A percentile compares a stretch with the other conserved stretches of the same genome.
These are phyloP conservation scores for Cercospora nicotianae DNA, from an alignment of 2,329 filamentous ascomycete species.

Conservation along the genomic window DNA sequence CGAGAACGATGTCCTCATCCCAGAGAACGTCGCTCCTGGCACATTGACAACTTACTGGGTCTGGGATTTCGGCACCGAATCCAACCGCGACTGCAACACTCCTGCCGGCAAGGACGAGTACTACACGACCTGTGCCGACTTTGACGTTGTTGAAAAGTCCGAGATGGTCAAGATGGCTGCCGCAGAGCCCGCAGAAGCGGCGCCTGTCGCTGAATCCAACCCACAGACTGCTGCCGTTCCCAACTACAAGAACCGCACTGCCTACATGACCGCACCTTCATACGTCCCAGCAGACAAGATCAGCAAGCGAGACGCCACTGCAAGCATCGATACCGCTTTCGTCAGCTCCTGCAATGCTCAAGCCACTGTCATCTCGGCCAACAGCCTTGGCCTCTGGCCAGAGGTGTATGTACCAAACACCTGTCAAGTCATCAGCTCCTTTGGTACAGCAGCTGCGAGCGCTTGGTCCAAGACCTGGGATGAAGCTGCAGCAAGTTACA, in stretches of 20 bases:
- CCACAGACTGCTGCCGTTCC: conserved; percentile 43
- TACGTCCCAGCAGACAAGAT: conserved; percentile 28
- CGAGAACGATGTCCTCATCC: conserved; percentile 77
- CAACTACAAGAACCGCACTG: conserved; percentile 45
- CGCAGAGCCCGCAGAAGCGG: conserved; percentile 2
- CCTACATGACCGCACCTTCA: conserved; percentile 37
- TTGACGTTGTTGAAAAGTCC: conserved; percentile 49
- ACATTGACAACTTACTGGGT: conserved; percentile 90
- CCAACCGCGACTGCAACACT: conserved; percentile 46
- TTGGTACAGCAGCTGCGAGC: conserved; percentile 26
- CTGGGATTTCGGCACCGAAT: conserved; percentile 79
- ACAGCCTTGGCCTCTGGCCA: conserved; percentile 24
- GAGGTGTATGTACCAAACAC: conserved; percentile 29
- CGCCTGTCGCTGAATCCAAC: conserved; percentile 38
- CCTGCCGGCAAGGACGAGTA: conserved; percentile 55
- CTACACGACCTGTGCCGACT: conserved; percentile 60
- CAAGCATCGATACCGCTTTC: conserved; percentile 25
- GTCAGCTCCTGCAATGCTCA: conserved; percentile 28
- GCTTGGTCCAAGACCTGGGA: conserved; percentile 16
- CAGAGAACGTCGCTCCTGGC: conserved; percentile 61
- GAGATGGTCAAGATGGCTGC: conserved; percentile 24
- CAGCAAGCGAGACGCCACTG: conserved; percentile 20
- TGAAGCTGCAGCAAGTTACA: conserved; percentile 22
- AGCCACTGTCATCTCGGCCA: conserved; percentile 22
- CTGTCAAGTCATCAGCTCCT: conserved; percentile 25